These are phyloP conservation scores for Ciborinia camelliae DNA, from an alignment of 2,329 filamentous ascomycete species.

Conservation along the genomic window DNA sequence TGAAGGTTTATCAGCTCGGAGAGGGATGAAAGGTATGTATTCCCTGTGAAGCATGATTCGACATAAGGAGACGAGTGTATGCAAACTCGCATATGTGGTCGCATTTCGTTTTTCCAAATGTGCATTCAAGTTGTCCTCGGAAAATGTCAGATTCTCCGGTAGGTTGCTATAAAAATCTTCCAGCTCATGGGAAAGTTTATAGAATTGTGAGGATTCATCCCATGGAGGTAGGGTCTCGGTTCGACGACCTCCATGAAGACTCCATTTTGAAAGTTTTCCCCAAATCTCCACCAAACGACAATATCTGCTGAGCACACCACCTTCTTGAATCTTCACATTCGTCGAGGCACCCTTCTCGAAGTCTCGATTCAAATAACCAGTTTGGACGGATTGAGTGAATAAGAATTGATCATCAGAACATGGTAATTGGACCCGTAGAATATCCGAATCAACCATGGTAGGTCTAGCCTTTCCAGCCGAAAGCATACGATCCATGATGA, in stretches of 20 bases:
- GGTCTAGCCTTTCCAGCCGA: conserved; percentile 61
- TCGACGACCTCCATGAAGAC: conserved; percentile 49
- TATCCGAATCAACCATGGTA: conserved; percentile 55
- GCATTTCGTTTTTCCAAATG: conserved; percentile 62
- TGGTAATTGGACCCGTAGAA: conserved; percentile 63
- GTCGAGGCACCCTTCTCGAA: conserved; percentile 45
- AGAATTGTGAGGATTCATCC: conserved; percentile 54
- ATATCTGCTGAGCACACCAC: conserved; percentile 45
- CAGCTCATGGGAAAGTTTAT: conserved; percentile 49
- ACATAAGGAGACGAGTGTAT: conserved; percentile 63
- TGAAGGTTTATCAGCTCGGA: conserved; percentile 47
- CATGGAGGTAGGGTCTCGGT: conserved; percentile 56
- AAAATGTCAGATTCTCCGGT: conserved; percentile 53
- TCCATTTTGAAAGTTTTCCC: conserved; percentile 57
- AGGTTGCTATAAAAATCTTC: conserved; percentile 52
- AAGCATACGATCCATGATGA: conserved; percentile 67
- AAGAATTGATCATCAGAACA: conserved; percentile 65
- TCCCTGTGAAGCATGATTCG: conserved; percentile 66
- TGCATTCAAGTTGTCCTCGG: conserved; percentile 58
- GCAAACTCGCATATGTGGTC: conserved; percentile 63
- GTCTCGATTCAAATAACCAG: conserved; percentile 46
- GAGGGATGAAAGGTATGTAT: conserved; percentile 63
- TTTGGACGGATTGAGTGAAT: conserved; percentile 55
- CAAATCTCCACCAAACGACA: conserved; percentile 57
- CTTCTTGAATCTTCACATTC: conserved; percentile 28